Percentiles rank a stretch among this genome's conserved stretches.
Evolutionary conservation across 257 asterid genomes (phyloP).

Genomic region (Przewalskia tangutica): DNA sequence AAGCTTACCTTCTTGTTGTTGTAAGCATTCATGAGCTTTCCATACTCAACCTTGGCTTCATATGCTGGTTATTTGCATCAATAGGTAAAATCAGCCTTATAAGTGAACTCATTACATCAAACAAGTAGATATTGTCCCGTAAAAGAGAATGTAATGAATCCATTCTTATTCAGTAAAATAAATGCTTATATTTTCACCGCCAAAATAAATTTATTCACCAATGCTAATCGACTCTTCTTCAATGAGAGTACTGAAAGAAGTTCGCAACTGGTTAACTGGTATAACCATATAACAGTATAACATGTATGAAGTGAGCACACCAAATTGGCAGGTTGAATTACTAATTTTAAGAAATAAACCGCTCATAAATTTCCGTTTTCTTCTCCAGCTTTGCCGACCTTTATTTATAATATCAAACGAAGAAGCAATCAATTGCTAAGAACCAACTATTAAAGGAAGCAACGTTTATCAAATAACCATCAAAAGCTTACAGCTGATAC

Average conservation of each 20-base stretch:
- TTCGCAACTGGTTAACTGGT: neutral
- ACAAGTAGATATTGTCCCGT: neutral
- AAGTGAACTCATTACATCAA: neutral
- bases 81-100: neutral
- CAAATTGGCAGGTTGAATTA: neutral
- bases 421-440: neutral
- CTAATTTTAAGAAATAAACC: neutral
- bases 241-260: neutral
- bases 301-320: neutral
- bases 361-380: conserved; percentile 80
- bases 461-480: neutral
- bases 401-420: conserved; percentile 2
- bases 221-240: neutral
- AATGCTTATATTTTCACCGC: neutral
- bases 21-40: conserved; percentile 61
- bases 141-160: neutral
- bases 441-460: neutral
- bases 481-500: conserved; percentile 67
- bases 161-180: neutral
- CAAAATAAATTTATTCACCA: neutral
- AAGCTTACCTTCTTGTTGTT: conserved; percentile 60
- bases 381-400: conserved; percentile 99
- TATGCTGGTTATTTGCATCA: conserved; percentile 81
- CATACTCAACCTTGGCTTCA: conserved; percentile 83
- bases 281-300: neutral